Evolutionary conservation across 2,329 filamentous ascomycete species (phyloP), one percentile per base, ranked within the genome.

Genomic region (Fusarium temperatum): DNA sequence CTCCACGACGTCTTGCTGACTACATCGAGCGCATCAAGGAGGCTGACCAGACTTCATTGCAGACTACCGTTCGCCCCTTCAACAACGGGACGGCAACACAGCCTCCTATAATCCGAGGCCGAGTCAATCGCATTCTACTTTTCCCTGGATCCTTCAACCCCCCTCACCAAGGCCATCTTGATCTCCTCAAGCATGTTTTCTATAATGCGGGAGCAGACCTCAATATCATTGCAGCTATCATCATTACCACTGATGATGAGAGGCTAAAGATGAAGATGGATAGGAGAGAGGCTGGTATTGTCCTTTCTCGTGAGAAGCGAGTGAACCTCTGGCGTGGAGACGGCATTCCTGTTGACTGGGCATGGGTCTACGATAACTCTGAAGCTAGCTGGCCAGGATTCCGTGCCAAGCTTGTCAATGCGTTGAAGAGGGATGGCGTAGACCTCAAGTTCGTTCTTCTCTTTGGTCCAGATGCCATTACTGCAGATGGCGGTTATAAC

Each of bases 101-200:
- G 0, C 65, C 66, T 3, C 76, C 77, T 8, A 3, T 66, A 6
- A 62, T 76, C 18, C 53, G 58, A 35, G 60, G 42, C 26, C 63
- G 32, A 4, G 66, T 74, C 1, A 81, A 81, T 45, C 66, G 74
- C 14, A 76, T 84, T n/a, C 68, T 84, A 4, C 28, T 84, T 4
- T 84, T 77, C 58, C 81, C 81, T 2, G 83, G 83, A 1, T 79
- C 78, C 15, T 84, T 84, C 73, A 83, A 84, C 58, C 83, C 82
- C 2, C 82, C 83, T 20, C 82, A 83, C 56, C 72, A 65, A 11
- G 82, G 82, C 0, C 82, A 84, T 51, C 50, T 79, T 2, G 66
- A 80, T 1, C 77, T 84, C 8, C 77, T 84, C 2, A 59, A 64
- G 2, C 75, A 83, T 58, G 77, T 78, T 14, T 78, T 79, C 41